Conservation (phyloP, 2,329 filamentous ascomycete species). For the Apiospora marii region DNA sequence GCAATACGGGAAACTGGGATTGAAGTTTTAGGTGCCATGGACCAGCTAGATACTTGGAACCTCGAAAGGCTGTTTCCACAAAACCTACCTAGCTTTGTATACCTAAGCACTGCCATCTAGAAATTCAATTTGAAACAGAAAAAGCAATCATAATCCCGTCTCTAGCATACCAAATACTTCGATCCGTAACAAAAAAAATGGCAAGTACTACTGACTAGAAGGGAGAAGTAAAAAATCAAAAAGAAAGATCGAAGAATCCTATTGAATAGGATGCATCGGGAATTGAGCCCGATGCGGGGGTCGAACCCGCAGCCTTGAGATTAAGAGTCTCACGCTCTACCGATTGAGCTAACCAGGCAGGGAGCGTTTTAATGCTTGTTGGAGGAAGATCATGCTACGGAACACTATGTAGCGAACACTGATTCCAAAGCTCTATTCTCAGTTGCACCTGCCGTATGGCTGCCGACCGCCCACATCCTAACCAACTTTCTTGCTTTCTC, state of each 20-base stretch:
- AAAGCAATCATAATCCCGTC: neutral
- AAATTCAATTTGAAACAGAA: neutral
- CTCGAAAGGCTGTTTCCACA: no score
- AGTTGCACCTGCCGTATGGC: no score
- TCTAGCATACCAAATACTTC: neutral
- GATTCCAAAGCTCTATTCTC: no score
- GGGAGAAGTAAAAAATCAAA: neutral
- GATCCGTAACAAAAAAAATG: neutral
- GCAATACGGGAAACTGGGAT: neutral
- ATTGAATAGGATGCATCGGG: conserved; percentile 35
- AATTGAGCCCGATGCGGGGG: conserved; percentile 52
- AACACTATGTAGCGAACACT: no score
- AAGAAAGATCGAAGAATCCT: conserved; percentile 6
- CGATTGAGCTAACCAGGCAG: conserved; percentile 69
- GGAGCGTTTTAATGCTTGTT: neutral
- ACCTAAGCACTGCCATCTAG: neutral
- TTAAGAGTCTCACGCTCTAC: conserved; percentile 77
- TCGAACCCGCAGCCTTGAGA: conserved; percentile 37
- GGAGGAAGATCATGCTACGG: no score
- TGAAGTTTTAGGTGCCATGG: no score
- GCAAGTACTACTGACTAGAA: no score
- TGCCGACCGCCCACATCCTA: no score
- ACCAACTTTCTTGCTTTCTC: no score
- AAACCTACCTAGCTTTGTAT: no score
- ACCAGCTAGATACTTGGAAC: neutral